phyloP scores from a whole-genome alignment of 108 stramenopile species.

The Parietichytrium sp. region DNA sequence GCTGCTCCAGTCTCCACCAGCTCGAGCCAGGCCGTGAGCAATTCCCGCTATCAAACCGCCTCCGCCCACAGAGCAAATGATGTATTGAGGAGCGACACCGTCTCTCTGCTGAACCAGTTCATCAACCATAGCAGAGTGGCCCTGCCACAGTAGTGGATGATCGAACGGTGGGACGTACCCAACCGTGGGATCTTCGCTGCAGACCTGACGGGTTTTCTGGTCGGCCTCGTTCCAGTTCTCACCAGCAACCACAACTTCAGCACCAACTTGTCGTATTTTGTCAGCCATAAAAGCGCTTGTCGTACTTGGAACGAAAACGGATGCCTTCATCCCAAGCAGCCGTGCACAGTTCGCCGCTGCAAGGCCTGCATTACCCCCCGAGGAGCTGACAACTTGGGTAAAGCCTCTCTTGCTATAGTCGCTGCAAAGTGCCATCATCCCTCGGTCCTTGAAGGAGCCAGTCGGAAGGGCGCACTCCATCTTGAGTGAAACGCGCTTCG shows the following conservation, averaged over 20 bases:
- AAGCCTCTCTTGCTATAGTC: not conserved
- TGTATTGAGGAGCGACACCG: slow-evolving; percentile 50
- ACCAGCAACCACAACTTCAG: slow-evolving; percentile 75
- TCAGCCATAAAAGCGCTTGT: slow-evolving; percentile 76
- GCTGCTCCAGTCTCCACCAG: not conserved
- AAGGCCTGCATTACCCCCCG: slow-evolving; percentile 52
- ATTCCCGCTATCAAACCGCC: slow-evolving; percentile 81
- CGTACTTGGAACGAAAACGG: slow-evolving; percentile 77
- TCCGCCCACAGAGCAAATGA: slow-evolving; percentile 81
- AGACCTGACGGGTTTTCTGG: slow-evolving; percentile 34
- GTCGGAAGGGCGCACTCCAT: slow-evolving; percentile 45
- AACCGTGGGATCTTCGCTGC: not conserved
- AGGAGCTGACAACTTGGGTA: slow-evolving; percentile 31
- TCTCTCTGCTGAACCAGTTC: slow-evolving; percentile 68
- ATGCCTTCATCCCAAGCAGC: slow-evolving; percentile 63
- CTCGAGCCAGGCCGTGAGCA: slow-evolving; percentile 73
- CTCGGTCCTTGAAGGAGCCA: slow-evolving; percentile 52
- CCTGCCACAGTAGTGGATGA: slow-evolving; percentile 75
- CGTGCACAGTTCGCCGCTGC: slow-evolving; percentile 74
- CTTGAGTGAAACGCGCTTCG: slow-evolving; percentile 42
- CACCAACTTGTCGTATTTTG: slow-evolving; percentile 73
- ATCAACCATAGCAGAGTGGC: slow-evolving; percentile 77
- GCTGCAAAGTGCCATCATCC: slow-evolving; percentile 34
- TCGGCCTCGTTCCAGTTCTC: slow-evolving; percentile 86
- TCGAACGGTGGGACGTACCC: slow-evolving; percentile 77